Conservation (phyloP, 108 stramenopile genomes). For the Fragilariopsis cylindrus region DNA sequence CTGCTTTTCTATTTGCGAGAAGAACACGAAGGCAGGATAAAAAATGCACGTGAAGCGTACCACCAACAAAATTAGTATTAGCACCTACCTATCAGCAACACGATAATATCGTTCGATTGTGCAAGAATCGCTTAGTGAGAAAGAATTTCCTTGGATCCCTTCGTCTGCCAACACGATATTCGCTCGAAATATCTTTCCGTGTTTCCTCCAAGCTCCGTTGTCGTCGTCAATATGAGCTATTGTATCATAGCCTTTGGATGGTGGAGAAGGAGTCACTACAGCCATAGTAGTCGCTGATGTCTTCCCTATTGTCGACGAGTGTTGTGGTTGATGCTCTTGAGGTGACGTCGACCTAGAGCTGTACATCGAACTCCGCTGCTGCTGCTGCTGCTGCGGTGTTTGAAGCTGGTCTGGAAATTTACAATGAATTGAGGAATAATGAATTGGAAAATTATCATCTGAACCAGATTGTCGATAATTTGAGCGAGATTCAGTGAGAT, state of each 20-base stretch:
- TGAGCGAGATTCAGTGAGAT: no score
- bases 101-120: conserved; percentile 43
- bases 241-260: background rate
- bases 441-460: no score
- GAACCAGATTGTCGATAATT: no score
- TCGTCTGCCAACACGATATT: conserved; percentile 37
- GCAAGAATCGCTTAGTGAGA: conserved; percentile 36
- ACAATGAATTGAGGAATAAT: no score
- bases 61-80: background rate
- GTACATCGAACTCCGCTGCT: no score
- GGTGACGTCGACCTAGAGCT: no score
- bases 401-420: no score
- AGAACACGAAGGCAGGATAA: no score
- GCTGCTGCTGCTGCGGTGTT: no score
- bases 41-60: background rate
- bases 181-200: conserved; percentile 43
- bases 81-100: conserved; percentile 34
- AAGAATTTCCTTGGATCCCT: conserved; percentile 32
- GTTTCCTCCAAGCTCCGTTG: conserved; percentile 36
- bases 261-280: conserved; percentile 1
- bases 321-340: no score
- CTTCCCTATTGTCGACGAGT: background rate
- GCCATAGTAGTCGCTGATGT: background rate
- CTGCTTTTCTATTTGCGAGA: no score
- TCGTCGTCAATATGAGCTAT: background rate